Evolutionary conservation across 164 flowering plant species (phyloP).

Genomic region (Saururus chinensis): DNA sequence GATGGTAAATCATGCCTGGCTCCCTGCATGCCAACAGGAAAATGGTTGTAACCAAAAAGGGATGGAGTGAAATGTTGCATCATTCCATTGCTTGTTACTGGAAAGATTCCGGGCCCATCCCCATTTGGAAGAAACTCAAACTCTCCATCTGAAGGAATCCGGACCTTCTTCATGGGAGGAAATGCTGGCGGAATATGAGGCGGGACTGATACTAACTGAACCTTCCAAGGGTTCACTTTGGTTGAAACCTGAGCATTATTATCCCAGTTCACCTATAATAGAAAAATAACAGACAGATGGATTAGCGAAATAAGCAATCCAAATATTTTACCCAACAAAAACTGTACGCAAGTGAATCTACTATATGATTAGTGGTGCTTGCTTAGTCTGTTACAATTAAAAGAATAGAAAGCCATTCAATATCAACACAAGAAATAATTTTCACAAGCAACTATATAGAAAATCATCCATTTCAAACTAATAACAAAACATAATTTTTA

Average conservation of each 20-base stretch:
- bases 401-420: too few species aligned
- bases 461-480: too few species aligned
- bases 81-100: constrained; percentile 26
- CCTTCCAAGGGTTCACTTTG: constrained; percentile 77
- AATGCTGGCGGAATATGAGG: constrained; percentile 19
- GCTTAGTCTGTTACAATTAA: too few species aligned
- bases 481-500: too few species aligned
- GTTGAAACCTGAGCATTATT: constrained; percentile 60
- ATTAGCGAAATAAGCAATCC: too few species aligned
- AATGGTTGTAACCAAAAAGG: constrained; percentile 18
- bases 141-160: constrained; percentile 9
- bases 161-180: constrained; percentile 33
- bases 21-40: constrained; percentile 96
- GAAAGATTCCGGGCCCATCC: constrained; percentile 22
- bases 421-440: too few species aligned
- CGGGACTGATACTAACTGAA: constrained; percentile 38
- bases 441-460: too few species aligned
- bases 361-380: too few species aligned
- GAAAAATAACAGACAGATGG: too few species aligned
- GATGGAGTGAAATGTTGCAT: constrained; percentile 22
- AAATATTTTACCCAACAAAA: too few species aligned
- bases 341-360: too few species aligned
- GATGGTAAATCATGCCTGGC: constrained; percentile 62
- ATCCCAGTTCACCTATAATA: constrained; percentile 43
- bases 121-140: constrained; percentile 26